These are phyloP conservation scores for Diaporthe batatas DNA, from an alignment of 2,329 filamentous ascomycete species.

Conservation along the genomic window DNA sequence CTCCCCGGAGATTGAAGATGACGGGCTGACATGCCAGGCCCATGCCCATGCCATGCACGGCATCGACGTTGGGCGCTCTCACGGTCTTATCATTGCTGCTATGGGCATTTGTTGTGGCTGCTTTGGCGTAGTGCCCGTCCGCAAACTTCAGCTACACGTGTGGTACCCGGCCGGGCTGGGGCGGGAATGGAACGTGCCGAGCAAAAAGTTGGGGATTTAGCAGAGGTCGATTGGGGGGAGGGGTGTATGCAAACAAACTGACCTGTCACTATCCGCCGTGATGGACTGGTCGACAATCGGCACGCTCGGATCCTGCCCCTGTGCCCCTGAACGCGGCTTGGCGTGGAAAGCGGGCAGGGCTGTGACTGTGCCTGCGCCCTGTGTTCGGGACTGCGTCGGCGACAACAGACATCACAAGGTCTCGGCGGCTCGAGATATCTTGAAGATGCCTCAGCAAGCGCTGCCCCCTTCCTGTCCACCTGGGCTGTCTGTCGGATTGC, in stretches of 20 bases:
- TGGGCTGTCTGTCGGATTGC: not conserved
- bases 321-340: constrained; percentile 25
- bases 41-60: constrained; percentile 19
- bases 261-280: constrained; percentile 24
- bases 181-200: constrained; percentile 32
- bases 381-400: not conserved
- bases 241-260: constrained; percentile 23
- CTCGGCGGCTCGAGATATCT: not conserved
- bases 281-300: constrained; percentile 20
- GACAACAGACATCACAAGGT: constrained; percentile 23
- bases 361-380: constrained; percentile 16
- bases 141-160: constrained; percentile 33
- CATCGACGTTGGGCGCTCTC: constrained; percentile 28
- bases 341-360: constrained; percentile 2
- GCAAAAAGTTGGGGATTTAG: constrained; percentile 24
- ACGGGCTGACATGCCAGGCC: constrained; percentile 2
- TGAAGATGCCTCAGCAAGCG: constrained; percentile 7
- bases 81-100: constrained; percentile 24
- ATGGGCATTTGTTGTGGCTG: constrained; percentile 22
- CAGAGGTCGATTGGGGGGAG: not conserved
- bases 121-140: constrained; percentile 23
- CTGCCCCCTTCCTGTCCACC: not conserved
- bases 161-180: constrained; percentile 26
- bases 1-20: constrained; percentile 23
- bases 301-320: constrained; percentile 29